Percentiles rank a stretch among this genome's conserved stretches.
Conservation (phyloP, 441 rosid genomes). For the Arabidopsis lyrata region DNA sequence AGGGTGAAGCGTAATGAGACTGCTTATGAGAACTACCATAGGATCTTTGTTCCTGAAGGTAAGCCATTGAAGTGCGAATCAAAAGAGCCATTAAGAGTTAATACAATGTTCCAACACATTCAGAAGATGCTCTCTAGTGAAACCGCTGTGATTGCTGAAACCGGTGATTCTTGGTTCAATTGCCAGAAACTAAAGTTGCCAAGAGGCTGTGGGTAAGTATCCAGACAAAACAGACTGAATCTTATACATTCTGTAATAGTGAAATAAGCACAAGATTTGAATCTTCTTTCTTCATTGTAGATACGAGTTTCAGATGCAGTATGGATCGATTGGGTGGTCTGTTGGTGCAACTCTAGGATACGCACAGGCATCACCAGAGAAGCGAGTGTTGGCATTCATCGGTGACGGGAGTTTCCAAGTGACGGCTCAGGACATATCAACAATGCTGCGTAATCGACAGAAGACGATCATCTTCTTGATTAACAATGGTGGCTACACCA, state of each 20-base stretch:
- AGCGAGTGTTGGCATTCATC: constrained; percentile 22
- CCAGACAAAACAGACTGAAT: not conserved
- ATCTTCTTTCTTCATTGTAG: not conserved
- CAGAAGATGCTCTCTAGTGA: constrained; percentile 66
- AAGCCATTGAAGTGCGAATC: constrained; percentile 14
- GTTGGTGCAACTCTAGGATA: constrained; percentile 57
- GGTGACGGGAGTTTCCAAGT: constrained; percentile 31
- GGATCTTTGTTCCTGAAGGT: constrained; percentile 32
- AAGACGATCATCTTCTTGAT: constrained; percentile 53
- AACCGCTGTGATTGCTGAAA: constrained; percentile 79
- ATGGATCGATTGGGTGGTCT: constrained; percentile 57
- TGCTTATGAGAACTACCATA: constrained; percentile 24
- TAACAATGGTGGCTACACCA: constrained; percentile 57
- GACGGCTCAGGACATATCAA: constrained; percentile 21
- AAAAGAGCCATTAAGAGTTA: constrained; percentile 35
- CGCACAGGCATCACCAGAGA: constrained; percentile 49
- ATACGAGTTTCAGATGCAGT: constrained; percentile 55
- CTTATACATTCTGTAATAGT: not conserved
- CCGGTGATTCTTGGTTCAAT: constrained; percentile 87
- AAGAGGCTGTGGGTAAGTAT: constrained; percentile 63
- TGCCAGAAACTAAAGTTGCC: constrained; percentile 84
- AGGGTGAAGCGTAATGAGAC: constrained; percentile 24
- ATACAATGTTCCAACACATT: constrained; percentile 59
- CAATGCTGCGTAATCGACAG: constrained; percentile 19
- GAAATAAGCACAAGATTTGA: not conserved